These are phyloP conservation scores for Mortierella sp. DNA, from an alignment of 371 early-diverging fungal genomes.

Conservation along the genomic window DNA sequence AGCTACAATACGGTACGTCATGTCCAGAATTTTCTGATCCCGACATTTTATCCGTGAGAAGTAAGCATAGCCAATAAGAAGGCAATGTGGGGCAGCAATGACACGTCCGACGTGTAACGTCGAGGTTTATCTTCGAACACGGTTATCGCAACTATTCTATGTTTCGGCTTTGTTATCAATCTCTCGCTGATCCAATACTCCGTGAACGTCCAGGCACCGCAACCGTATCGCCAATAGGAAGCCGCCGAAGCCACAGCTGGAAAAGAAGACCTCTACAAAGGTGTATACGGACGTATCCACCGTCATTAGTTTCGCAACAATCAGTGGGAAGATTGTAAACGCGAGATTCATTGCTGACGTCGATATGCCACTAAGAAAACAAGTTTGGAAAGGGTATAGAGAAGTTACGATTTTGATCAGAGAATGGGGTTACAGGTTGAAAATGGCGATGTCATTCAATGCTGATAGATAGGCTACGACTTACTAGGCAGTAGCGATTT, in stretches of 20 bases:
- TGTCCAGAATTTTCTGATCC: too few relatives aligned
- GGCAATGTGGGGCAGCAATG: too few relatives aligned
- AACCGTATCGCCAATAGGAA: constrained; percentile 29
- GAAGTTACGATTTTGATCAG: not conserved
- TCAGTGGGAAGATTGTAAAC: constrained; percentile 61
- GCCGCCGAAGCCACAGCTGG: constrained; percentile 32
- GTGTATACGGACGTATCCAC: constrained; percentile 41
- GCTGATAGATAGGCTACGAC: too few relatives aligned
- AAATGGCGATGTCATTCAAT: not conserved
- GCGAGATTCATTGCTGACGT: constrained; percentile 58
- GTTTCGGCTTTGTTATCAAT: constrained; percentile 11
- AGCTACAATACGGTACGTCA: too few relatives aligned
- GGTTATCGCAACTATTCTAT: too few relatives aligned
- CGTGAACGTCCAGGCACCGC: constrained; percentile 25
- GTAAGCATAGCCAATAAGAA: too few relatives aligned
- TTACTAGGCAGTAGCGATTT: constrained; percentile 51
- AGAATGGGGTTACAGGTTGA: not conserved
- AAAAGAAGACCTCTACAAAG: constrained; percentile 43
- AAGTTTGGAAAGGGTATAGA: not conserved
- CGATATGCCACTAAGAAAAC: constrained; percentile 35
- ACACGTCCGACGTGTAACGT: too few relatives aligned
- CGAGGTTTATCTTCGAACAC: too few relatives aligned
- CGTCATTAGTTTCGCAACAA: constrained; percentile 56
- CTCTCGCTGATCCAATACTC: constrained; percentile 37
- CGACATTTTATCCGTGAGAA: too few relatives aligned